Evolutionary conservation across 1,284 basidiomycete species (phyloP).

Genomic region (Cystobasidium sp.): DNA sequence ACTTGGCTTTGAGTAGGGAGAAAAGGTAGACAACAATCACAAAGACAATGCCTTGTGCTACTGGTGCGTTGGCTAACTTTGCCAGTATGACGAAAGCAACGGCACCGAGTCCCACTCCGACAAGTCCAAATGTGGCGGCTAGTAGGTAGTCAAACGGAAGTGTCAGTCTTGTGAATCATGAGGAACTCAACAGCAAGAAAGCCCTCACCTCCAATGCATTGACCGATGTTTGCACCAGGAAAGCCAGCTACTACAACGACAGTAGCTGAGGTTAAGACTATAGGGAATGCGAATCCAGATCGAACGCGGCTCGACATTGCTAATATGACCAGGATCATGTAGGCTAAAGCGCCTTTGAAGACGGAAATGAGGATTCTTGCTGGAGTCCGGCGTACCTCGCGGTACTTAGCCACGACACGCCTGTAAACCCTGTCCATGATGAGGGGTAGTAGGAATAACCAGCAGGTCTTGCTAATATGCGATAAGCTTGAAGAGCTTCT

Average conservation of each 20-base stretch:
- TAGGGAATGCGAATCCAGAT: constrained; percentile 50
- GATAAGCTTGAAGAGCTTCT: neutral
- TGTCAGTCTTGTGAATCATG: too few species aligned
- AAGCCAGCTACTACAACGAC: constrained; percentile 54
- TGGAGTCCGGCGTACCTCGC: constrained; percentile 23
- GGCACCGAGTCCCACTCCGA: constrained; percentile 54
- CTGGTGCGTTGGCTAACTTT: constrained; percentile 52
- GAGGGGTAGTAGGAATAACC: neutral
- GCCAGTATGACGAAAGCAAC: constrained; percentile 56
- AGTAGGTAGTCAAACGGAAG: neutral
- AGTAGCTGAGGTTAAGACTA: constrained; percentile 50
- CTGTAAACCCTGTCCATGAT: neutral
- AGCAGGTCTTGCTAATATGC: neutral
- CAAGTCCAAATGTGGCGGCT: constrained; percentile 48
- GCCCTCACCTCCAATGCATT: constrained; percentile 48
- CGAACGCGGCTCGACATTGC: constrained; percentile 54
- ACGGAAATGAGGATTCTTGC: constrained; percentile 29
- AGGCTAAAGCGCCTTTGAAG: constrained; percentile 53
- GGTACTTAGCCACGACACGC: constrained; percentile 1
- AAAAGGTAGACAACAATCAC: constrained; percentile 54
- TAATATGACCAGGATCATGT: constrained; percentile 54
- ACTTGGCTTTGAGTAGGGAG: constrained; percentile 45
- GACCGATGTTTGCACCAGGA: constrained; percentile 53
- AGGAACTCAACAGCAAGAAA: neutral
- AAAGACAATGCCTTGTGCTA: constrained; percentile 57